Percentiles rank a stretch among this genome's conserved stretches.
Evolutionary conservation across 768 basidiomycete genomes (phyloP).

Genomic region (Leucogyrophana mollusca): DNA sequence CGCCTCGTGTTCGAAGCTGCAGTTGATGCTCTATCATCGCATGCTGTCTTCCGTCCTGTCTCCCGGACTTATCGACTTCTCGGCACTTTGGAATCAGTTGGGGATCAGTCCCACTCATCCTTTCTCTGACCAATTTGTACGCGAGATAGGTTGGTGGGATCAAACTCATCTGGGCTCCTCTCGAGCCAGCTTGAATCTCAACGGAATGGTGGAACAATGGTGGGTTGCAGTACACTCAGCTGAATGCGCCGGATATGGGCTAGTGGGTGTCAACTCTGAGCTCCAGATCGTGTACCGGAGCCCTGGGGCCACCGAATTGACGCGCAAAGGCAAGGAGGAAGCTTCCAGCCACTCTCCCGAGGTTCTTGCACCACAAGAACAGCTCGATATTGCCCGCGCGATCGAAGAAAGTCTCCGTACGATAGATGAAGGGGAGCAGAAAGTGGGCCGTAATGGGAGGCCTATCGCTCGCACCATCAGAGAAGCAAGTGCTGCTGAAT

Average conservation of each 20-base stretch:
- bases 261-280: conserved; percentile 31
- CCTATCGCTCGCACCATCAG: background rate
- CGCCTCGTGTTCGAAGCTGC: conserved; percentile 56
- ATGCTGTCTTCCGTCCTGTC: conserved; percentile 56
- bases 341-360: no score
- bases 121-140: conserved; percentile 53
- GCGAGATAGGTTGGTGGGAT: conserved; percentile 20
- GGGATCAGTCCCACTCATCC: conserved; percentile 38
- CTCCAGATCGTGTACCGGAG: conserved; percentile 43
- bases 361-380: no score
- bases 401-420: conserved; percentile 45
- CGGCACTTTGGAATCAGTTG: conserved; percentile 48
- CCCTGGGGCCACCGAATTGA: conserved; percentile 8
- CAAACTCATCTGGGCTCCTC: conserved; percentile 11
- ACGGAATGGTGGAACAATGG: conserved; percentile 33
- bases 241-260: conserved; percentile 12
- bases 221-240: conserved; percentile 16
- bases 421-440: conserved; percentile 3
- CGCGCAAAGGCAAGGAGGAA: background rate
- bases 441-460: conserved; percentile 2
- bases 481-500: conserved; percentile 7
- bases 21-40: conserved; percentile 77
- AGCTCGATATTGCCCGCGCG: conserved; percentile 42
- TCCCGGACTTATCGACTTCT: conserved; percentile 47
- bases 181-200: conserved; percentile 23